Evolutionary conservation across 495 filamentous ascomycete species (phyloP).

Genomic region (Annulohypoxylon stygium): DNA sequence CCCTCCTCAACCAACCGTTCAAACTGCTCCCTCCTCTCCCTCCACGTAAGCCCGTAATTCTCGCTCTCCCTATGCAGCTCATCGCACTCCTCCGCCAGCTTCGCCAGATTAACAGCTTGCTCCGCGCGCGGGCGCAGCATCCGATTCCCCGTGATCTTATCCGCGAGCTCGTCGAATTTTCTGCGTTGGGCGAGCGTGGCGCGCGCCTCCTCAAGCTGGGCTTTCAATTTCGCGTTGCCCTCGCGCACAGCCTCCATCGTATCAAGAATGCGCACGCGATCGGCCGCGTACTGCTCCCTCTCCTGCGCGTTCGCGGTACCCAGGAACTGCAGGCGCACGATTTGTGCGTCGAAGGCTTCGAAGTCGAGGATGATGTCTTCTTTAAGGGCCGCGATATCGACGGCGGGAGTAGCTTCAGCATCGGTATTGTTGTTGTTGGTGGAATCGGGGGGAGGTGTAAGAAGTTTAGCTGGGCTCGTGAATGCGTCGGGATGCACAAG

Average conservation of each 20-base stretch:
- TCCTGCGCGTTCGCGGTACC: constrained; percentile 85
- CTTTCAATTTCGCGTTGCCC: constrained; percentile 77
- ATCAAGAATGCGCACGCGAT: constrained; percentile 79
- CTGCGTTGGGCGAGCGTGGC: constrained; percentile 81
- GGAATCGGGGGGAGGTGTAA: constrained; percentile 78
- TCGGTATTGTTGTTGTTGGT: constrained; percentile 62
- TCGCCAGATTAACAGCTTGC: constrained; percentile 79
- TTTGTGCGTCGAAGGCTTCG: constrained; percentile 80
- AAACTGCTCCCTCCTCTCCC: constrained; percentile 88
- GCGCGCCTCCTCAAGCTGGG: constrained; percentile 81
- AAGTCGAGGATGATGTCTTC: constrained; percentile 93
- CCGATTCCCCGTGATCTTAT: constrained; percentile 86
- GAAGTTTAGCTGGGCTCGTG: constrained; percentile 67
- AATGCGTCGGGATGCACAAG: constrained; percentile 75
- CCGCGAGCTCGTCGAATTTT: constrained; percentile 85
- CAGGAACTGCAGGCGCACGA: constrained; percentile 90
- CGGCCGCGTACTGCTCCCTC: constrained; percentile 84
- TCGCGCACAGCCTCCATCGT: constrained; percentile 82
- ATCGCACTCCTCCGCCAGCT: constrained; percentile 86
- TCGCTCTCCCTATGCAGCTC: constrained; percentile 87
- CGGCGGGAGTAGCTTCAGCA: constrained; percentile 34
- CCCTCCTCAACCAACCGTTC: constrained; percentile 91
- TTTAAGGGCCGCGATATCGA: constrained; percentile 70
- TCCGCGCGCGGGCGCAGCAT: constrained; percentile 85
- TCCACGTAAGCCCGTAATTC: constrained; percentile 86